phyloP scores from a whole-genome alignment of 495 filamentous ascomycete genomes.

The Xylaria cubensis region DNA sequence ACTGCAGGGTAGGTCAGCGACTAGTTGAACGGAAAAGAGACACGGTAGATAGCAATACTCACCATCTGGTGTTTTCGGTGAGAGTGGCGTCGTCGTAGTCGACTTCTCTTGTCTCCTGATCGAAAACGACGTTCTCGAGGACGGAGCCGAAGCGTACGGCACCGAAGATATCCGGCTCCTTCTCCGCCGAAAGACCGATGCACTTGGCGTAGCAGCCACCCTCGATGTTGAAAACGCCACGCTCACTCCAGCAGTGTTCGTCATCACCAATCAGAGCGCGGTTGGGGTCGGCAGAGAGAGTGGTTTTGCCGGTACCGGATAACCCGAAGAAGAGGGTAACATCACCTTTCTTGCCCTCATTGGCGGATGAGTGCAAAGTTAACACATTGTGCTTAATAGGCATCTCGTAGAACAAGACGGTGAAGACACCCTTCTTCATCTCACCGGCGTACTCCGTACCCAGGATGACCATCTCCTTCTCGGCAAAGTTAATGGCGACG shows the following conservation, averaged over 20 bases:
- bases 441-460: conserved; percentile 99
- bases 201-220: conserved; percentile 99
- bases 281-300: conserved; percentile 95
- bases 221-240: conserved; percentile 98
- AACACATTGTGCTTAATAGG: conserved; percentile 99
- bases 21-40: background rate
- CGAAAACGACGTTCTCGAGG: conserved; percentile 98
- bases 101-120: conserved; percentile 84
- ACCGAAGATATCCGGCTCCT: conserved; percentile 97
- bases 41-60: conserved; percentile 27
- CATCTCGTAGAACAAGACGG: conserved; percentile 99
- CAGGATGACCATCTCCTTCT: conserved; percentile 92
- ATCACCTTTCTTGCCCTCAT: conserved; percentile 85
- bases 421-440: conserved; percentile 99
- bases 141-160: conserved; percentile 97
- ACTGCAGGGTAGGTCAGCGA: conserved; percentile 40
- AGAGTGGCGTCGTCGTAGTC: conserved; percentile 95
- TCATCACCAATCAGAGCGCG: conserved; percentile 96
- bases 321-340: conserved; percentile 99
- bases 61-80: conserved; percentile 96
- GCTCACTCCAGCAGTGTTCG: conserved; percentile 99
- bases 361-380: conserved; percentile 94
- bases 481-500: conserved; percentile 82
- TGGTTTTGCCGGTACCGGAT: conserved; percentile 98
- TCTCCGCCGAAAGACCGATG: conserved; percentile 96